Evolutionary conservation across 2,329 filamentous ascomycete genomes (phyloP).

Genomic region (Colletotrichum nymphaeae): DNA sequence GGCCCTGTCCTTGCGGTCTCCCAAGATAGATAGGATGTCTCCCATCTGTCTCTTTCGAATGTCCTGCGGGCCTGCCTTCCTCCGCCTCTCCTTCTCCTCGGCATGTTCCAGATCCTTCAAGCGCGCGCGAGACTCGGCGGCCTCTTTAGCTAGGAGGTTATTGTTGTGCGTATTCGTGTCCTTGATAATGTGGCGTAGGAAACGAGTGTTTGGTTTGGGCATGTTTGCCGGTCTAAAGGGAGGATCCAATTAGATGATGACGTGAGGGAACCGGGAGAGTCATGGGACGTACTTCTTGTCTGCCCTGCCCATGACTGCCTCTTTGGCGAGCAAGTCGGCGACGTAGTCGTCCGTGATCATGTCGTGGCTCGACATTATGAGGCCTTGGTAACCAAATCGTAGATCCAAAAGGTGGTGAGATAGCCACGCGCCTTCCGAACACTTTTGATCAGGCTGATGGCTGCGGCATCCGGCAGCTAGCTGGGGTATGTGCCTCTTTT

Average conservation of each 20-base stretch:
- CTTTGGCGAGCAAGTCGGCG: constrained; percentile 80
- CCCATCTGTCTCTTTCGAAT: constrained; percentile 69
- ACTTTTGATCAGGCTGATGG: background rate
- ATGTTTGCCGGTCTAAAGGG: constrained; percentile 68
- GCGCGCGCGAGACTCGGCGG: constrained; percentile 79
- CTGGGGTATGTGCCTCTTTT: background rate
- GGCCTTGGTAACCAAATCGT: background rate
- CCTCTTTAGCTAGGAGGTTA: constrained; percentile 85
- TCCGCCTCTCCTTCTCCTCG: constrained; percentile 57
- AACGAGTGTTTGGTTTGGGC: constrained; percentile 91
- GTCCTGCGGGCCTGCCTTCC: constrained; percentile 59
- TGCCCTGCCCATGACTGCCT: constrained; percentile 79
- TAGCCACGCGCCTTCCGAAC: background rate
- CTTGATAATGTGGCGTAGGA: constrained; percentile 87
- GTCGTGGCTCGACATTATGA: constrained; percentile 57
- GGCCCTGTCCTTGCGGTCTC: constrained; percentile 45
- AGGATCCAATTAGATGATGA: constrained; percentile 13
- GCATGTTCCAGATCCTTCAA: constrained; percentile 70
- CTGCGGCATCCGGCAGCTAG: background rate
- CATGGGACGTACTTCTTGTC: constrained; percentile 58
- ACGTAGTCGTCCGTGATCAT: constrained; percentile 81
- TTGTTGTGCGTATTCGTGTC: constrained; percentile 92
- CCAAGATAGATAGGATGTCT: constrained; percentile 69
- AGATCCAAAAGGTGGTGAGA: background rate
- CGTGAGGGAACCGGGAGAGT: constrained; percentile 1